A percentile compares a stretch with the other conserved stretches of the same genome.
These are phyloP conservation scores for Trichosporon asahii DNA, from an alignment of 1,284 basidiomycete genomes.

Conservation along the genomic window DNA sequence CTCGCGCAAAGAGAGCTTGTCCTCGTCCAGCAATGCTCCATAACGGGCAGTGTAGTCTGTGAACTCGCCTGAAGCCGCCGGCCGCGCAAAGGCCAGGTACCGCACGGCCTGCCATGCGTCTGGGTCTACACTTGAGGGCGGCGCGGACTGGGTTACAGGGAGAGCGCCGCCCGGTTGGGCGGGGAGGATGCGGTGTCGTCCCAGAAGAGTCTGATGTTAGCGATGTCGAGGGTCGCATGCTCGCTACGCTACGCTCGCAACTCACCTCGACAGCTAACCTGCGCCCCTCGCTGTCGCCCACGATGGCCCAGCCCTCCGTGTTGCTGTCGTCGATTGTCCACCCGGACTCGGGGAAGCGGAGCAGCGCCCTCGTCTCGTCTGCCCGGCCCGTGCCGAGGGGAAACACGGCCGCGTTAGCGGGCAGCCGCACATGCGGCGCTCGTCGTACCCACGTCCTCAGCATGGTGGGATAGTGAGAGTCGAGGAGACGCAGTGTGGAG, in stretches of 20 bases:
- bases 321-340: constrained; percentile 60
- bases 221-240: too few relatives aligned
- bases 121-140: constrained; percentile 6
- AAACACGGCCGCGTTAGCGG: constrained; percentile 33
- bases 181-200: constrained; percentile 65
- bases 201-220: constrained; percentile 61
- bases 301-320: constrained; percentile 65
- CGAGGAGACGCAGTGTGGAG: neutral
- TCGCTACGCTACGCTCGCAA: too few relatives aligned
- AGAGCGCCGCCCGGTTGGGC: constrained; percentile 63
- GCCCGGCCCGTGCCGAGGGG: constrained; percentile 24
- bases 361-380: constrained; percentile 35
- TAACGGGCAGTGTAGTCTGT: constrained; percentile 88
- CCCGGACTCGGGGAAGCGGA: constrained; percentile 56
- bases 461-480: constrained; percentile 1
- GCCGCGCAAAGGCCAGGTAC: constrained; percentile 71
- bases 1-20: constrained; percentile 56
- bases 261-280: constrained; percentile 63
- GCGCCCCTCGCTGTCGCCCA: constrained; percentile 58
- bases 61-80: constrained; percentile 67
- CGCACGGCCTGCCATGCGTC: constrained; percentile 53
- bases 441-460: constrained; percentile 2
- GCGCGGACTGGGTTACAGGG: constrained; percentile 57
- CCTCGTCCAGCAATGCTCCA: constrained; percentile 77
- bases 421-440: constrained; percentile 40